Evolutionary conservation across 179 eudicot species (phyloP).

Genomic region (Vitellaria paradoxa): DNA sequence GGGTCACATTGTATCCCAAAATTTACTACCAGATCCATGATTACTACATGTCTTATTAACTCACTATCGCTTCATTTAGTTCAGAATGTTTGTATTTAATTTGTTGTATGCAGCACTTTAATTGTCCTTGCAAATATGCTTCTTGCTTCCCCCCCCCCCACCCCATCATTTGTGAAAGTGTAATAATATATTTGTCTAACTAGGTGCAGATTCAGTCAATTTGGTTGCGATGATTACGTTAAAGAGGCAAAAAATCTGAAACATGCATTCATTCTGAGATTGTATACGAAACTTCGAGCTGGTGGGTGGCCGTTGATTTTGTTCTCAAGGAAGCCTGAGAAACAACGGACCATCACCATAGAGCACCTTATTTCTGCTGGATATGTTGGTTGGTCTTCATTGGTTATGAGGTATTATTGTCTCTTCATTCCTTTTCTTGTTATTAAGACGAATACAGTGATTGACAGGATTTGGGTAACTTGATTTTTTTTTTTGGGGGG

Average conservation of each 20-base stretch:
- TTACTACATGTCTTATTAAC: neutral
- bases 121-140: neutral
- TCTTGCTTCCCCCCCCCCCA: neutral
- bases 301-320: slow-evolving; percentile 39
- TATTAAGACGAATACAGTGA: neutral
- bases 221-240: slow-evolving; percentile 19
- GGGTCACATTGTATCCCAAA: neutral
- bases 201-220: slow-evolving; percentile 16
- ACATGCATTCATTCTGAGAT: slow-evolving; percentile 10
- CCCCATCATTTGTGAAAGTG: neutral
- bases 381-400: slow-evolving; percentile 28
- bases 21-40: neutral
- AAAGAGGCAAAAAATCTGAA: slow-evolving; percentile 24
- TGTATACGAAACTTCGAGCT: slow-evolving; percentile 34
- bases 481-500: too few relatives aligned
- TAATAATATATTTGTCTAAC: neutral
- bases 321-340: slow-evolving; percentile 38
- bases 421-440: neutral
- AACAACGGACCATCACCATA: slow-evolving; percentile 24
- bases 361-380: slow-evolving; percentile 36
- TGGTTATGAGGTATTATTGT: slow-evolving; percentile 38
- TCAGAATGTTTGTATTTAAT: neutral
- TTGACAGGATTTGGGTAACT: neutral
- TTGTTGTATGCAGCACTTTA: neutral
- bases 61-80: neutral